These are phyloP conservation scores for Aspergillus hancockii DNA, from an alignment of 495 filamentous ascomycete genomes.

Conservation along the genomic window DNA sequence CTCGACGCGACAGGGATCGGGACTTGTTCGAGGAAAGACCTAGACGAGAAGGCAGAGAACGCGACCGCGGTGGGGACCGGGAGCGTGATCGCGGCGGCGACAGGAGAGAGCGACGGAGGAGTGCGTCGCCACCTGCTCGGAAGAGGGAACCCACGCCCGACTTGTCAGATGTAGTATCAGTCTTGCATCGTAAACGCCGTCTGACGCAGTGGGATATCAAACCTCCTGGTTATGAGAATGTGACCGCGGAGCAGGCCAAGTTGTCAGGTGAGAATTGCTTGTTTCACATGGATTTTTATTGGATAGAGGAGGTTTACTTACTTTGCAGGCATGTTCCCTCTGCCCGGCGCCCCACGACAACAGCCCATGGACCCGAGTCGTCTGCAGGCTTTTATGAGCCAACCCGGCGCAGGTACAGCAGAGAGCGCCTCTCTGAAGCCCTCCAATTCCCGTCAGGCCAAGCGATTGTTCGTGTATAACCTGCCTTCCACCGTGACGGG, in stretches of 20 bases:
- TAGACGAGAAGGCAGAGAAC: slow-evolving; percentile 56
- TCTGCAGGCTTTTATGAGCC: slow-evolving; percentile 93
- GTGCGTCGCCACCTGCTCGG: slow-evolving; percentile 76
- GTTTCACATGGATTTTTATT: not conserved
- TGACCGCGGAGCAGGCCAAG: slow-evolving; percentile 98
- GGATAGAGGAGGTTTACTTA: slow-evolving; percentile 10
- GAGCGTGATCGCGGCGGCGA: slow-evolving; percentile 37
- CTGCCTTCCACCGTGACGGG: slow-evolving; percentile 68
- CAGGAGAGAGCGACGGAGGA: slow-evolving; percentile 70
- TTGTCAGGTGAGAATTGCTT: slow-evolving; percentile 69
- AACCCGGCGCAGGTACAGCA: slow-evolving; percentile 71
- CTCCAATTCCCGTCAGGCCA: slow-evolving; percentile 87
- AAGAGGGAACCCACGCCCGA: slow-evolving; percentile 95
- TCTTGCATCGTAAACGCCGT: slow-evolving; percentile 81
- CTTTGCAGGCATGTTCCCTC: slow-evolving; percentile 82
- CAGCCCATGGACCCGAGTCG: slow-evolving; percentile 95
- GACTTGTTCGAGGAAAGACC: slow-evolving; percentile 67
- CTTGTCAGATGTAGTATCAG: slow-evolving; percentile 76
- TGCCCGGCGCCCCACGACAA: slow-evolving; percentile 91
- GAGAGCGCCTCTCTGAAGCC: slow-evolving; percentile 83
- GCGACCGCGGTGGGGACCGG: slow-evolving; percentile 31
- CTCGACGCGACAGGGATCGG: slow-evolving; percentile 56
- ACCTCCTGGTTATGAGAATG: slow-evolving; percentile 96
- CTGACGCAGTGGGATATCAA: slow-evolving; percentile 99
- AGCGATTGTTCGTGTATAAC: slow-evolving; percentile 85